phyloP scores from a whole-genome alignment of 2,329 filamentous ascomycete species.

The Calycina herbarum region DNA sequence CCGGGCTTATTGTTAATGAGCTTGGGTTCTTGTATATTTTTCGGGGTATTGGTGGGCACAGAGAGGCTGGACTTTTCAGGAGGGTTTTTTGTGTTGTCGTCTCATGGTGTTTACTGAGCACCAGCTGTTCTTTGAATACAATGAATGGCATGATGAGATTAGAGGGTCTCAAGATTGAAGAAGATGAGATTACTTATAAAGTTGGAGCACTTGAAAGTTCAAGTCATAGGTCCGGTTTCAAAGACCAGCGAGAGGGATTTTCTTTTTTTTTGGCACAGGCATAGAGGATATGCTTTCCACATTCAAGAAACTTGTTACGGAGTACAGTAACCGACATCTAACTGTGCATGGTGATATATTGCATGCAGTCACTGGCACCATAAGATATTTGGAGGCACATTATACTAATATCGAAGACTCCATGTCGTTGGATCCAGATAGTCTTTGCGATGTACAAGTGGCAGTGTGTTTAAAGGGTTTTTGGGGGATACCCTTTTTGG shows the following conservation, averaged over 20 bases:
- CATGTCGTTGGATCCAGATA: neutral
- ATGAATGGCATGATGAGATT: neutral
- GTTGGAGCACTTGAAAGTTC: neutral
- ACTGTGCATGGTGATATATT: neutral
- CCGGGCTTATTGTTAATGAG: no score
- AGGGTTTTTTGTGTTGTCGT: neutral
- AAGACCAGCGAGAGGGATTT: neutral
- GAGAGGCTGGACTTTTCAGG: conserved; percentile 8
- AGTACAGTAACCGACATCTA: neutral
- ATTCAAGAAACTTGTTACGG: neutral
- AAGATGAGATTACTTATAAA: neutral
- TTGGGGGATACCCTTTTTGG: neutral
- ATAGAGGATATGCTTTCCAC: neutral
- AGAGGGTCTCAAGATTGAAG: neutral
- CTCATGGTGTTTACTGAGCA: neutral
- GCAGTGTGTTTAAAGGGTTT: neutral
- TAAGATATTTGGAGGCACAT: neutral
- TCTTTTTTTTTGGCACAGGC: no score
- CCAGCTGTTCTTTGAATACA: neutral
- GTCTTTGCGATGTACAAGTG: neutral
- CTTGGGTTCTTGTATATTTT: neutral
- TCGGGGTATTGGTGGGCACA: neutral
- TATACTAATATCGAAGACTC: no score
- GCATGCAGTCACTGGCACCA: neutral
- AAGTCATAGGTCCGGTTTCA: neutral